Evolutionary conservation across 768 basidiomycete species (phyloP).

Genomic region (Collybia mongolica): DNA sequence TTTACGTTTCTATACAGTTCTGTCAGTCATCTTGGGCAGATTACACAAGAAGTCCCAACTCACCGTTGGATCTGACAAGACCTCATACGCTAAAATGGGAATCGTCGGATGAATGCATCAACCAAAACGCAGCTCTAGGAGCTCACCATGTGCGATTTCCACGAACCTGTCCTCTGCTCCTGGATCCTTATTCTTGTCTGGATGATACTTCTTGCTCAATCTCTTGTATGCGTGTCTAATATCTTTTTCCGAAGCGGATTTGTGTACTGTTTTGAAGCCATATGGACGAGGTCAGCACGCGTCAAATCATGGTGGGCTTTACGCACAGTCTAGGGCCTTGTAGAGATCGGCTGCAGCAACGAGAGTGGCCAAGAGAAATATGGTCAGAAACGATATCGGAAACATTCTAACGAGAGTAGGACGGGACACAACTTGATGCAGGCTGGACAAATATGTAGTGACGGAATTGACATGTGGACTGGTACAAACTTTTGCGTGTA

Average conservation of each 20-base stretch:
- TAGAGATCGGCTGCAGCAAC: conserved; percentile 72
- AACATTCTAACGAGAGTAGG: conserved; percentile 29
- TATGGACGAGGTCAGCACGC: conserved; percentile 14
- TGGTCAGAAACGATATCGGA: conserved; percentile 26
- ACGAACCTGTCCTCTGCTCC: conserved; percentile 86
- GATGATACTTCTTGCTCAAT: conserved; percentile 86
- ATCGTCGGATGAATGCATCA: conserved; percentile 2
- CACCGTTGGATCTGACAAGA: conserved; percentile 85
- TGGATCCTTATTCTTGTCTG: conserved; percentile 91
- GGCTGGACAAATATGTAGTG: too few species aligned
- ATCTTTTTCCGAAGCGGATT: conserved; percentile 82
- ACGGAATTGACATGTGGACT: not conserved
- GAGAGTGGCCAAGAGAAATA: conserved; percentile 36
- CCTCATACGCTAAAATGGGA: conserved; percentile 73
- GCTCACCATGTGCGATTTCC: conserved; percentile 83
- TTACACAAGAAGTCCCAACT: conserved; percentile 16
- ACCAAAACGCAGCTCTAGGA: not conserved
- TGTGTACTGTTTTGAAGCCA: conserved; percentile 43
- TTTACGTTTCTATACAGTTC: conserved; percentile 68
- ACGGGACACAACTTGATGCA: not conserved
- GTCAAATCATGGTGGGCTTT: conserved; percentile 11
- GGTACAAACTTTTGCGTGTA: conserved; percentile 2
- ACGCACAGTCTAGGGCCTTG: conserved; percentile 78
- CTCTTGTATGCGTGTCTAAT: conserved; percentile 92
- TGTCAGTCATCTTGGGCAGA: conserved; percentile 4